Conservation (phyloP, 306 rosid genomes). For the Cicer chorassanicum region DNA sequence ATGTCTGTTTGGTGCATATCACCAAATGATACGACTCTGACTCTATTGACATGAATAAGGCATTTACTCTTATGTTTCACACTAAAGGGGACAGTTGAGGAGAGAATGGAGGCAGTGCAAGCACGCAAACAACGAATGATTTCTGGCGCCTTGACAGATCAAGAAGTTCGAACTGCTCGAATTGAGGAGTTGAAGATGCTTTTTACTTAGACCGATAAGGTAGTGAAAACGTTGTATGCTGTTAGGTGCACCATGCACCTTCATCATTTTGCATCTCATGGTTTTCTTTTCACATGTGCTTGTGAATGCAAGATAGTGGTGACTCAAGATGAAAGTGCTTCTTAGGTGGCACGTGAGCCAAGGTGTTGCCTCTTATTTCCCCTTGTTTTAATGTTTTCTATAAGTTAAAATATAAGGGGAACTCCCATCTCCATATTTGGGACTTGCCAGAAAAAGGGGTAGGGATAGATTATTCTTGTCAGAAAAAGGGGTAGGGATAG, state of each 20-base stretch:
- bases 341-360: conserved; percentile 23
- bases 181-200: conserved; percentile 95
- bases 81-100: conserved; percentile 90
- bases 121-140: conserved; percentile 90
- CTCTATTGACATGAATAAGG: conserved; percentile 19
- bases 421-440: not conserved
- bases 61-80: conserved; percentile 33
- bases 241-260: conserved; percentile 37
- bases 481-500: conserved; percentile 1
- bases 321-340: conserved; percentile 36
- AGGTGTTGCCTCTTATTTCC: conserved; percentile 6
- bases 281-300: conserved; percentile 32
- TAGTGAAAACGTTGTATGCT: conserved; percentile 16
- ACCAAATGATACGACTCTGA: conserved; percentile 35
- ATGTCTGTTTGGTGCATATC: not conserved
- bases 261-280: conserved; percentile 11
- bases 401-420: conserved; percentile 7
- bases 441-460: conserved; percentile 9
- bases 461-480: not conserved
- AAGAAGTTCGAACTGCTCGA: conserved; percentile 91
- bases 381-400: not conserved
- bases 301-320: conserved; percentile 32
- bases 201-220: conserved; percentile 58
- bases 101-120: conserved; percentile 96
- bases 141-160: conserved; percentile 95